phyloP scores from a whole-genome alignment of 805 yeast species.

The Ogataea nakhonphanomensis region DNA sequence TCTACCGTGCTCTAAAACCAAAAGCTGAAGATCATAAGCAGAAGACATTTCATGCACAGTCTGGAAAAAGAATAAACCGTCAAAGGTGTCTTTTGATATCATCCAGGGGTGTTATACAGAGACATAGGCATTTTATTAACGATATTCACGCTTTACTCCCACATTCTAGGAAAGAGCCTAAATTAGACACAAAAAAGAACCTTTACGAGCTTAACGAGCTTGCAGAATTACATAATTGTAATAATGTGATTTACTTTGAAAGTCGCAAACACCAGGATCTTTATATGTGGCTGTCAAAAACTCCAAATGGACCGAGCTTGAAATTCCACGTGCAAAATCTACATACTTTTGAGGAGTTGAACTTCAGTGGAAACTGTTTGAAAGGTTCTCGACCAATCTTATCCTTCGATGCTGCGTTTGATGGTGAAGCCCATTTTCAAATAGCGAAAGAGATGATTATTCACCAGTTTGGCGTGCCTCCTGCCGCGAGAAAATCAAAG shows the following conservation, averaged over 20 bases:
- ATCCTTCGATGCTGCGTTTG: conserved; percentile 82
- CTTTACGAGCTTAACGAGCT: conserved; percentile 87
- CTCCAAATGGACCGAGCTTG: conserved; percentile 96
- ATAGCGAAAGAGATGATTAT: conserved; percentile 79
- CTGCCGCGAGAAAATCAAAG: conserved; percentile 83
- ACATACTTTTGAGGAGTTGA: conserved; percentile 93
- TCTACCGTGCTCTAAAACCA: conserved; percentile 62
- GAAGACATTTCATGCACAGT: conserved; percentile 17
- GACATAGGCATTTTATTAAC: conserved; percentile 91
- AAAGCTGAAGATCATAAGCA: conserved; percentile 23
- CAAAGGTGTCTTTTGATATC: conserved; percentile 87
- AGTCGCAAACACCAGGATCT: conserved; percentile 95
- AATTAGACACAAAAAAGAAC: conserved; percentile 88
- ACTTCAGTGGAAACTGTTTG: conserved; percentile 93
- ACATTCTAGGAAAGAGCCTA: conserved; percentile 94
- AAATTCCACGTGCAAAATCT: conserved; percentile 92
- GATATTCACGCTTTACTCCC: conserved; percentile 81
- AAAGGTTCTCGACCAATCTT: conserved; percentile 93
- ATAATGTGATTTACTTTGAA: conserved; percentile 89
- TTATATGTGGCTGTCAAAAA: conserved; percentile 91
- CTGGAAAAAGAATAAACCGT: conserved; percentile 45
- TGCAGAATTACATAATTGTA: conserved; percentile 96
- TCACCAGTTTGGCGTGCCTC: conserved; percentile 94
- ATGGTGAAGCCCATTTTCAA: conserved; percentile 59
- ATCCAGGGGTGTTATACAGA: conserved; percentile 89